A percentile compares a stretch with the other conserved stretches of the same genome.
These are phyloP conservation scores for Daldinia loculata DNA, from an alignment of 495 filamentous ascomycete species.

Conservation along the genomic window DNA sequence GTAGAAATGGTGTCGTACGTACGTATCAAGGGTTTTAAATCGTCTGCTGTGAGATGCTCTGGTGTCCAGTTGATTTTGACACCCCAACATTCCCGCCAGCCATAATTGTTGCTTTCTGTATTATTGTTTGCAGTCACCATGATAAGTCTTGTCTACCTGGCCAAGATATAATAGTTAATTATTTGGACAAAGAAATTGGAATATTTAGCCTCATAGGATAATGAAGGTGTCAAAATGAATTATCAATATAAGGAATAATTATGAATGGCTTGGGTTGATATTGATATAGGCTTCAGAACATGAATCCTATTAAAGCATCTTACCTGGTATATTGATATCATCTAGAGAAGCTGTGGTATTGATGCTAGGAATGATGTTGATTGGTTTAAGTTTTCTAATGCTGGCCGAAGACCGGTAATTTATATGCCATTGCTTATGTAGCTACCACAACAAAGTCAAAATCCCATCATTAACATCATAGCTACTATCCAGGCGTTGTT, in stretches of 20 bases:
- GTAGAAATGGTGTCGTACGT: constrained; percentile 75
- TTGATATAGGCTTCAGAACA: no score
- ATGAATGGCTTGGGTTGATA: no score
- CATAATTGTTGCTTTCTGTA: constrained; percentile 33
- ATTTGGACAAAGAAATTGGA: no score
- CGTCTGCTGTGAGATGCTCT: constrained; percentile 67
- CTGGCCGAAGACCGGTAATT: no score
- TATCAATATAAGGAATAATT: no score
- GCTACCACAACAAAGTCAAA: not conserved
- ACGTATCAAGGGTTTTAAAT: constrained; percentile 67
- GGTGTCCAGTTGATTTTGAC: constrained; percentile 75
- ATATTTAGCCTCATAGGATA: not conserved
- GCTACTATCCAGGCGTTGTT: constrained; percentile 3
- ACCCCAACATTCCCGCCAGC: constrained; percentile 64
- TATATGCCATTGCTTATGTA: no score
- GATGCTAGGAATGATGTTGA: no score
- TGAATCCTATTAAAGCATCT: no score
- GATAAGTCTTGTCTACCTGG: not conserved
- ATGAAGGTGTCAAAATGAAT: not conserved
- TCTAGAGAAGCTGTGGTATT: no score
- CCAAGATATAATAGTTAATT: no score
- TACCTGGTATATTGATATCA: no score
- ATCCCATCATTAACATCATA: not conserved
- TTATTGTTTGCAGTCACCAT: not conserved
- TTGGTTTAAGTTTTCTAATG: no score